These are phyloP conservation scores for Chlamydomonas reinhardtii DNA, from an alignment of 163 green algal species.

Conservation along the genomic window DNA sequence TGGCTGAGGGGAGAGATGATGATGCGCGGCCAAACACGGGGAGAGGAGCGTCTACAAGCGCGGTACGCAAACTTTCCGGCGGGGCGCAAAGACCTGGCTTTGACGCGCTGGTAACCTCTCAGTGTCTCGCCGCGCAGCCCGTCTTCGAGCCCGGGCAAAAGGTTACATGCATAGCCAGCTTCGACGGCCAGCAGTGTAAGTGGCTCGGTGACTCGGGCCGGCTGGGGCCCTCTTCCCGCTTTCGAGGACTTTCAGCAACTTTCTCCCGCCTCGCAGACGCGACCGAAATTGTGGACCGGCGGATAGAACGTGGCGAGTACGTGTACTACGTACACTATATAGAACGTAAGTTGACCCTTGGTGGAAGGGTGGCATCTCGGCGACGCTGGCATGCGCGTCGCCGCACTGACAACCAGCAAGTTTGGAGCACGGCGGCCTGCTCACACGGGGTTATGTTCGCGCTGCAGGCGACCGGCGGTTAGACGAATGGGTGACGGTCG, in stretches of 20 bases:
- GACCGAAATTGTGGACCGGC: slow-evolving; percentile 54
- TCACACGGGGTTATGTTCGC: no score
- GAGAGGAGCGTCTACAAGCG: slow-evolving; percentile 10
- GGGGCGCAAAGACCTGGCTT: not conserved
- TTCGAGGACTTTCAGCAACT: not conserved
- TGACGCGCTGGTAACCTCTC: not conserved
- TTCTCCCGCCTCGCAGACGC: slow-evolving; percentile 22
- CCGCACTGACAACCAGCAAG: no score
- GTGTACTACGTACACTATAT: slow-evolving; percentile 94
- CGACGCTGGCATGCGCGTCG: no score
- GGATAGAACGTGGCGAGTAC: slow-evolving; percentile 35
- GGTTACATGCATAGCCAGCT: slow-evolving; percentile 67
- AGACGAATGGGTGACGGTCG: slow-evolving; percentile 90
- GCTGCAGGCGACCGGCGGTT: slow-evolving; percentile 87
- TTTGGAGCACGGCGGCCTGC: no score
- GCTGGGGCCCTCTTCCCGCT: not conserved
- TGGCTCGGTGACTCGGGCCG: not conserved
- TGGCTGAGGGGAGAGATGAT: slow-evolving; percentile 29
- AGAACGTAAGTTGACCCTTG: slow-evolving; percentile 71
- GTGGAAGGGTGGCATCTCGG: no score
- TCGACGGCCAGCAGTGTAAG: slow-evolving; percentile 73
- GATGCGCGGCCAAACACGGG: slow-evolving; percentile 6
- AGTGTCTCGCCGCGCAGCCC: not conserved
- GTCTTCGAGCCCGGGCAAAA: slow-evolving; percentile 60
- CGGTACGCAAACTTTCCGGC: not conserved